Percentiles rank a stretch among this genome's conserved stretches.
Conservation (phyloP, 2,329 filamentous ascomycete species). For the Mycocentrospora acerina region DNA sequence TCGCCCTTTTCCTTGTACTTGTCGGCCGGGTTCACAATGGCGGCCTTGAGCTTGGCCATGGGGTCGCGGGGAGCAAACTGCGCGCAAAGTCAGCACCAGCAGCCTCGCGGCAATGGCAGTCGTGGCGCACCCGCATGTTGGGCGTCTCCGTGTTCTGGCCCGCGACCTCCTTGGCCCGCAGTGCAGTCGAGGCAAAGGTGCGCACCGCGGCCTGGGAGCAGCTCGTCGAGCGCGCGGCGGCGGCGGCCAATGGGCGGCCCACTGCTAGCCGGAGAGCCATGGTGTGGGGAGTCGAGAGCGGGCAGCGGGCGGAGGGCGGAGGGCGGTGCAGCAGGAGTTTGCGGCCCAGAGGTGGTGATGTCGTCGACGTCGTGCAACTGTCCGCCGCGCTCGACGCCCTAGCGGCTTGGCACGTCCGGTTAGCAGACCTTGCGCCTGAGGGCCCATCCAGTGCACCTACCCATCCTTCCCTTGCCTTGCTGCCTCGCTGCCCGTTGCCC, state of each 20-base stretch:
- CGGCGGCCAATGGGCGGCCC: slow-evolving; percentile 42
- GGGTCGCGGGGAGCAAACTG: slow-evolving; percentile 47
- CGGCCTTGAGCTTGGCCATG: slow-evolving; percentile 64
- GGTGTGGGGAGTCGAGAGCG: slow-evolving; percentile 12
- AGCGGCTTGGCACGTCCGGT: background rate
- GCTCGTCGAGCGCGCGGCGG: slow-evolving; percentile 39
- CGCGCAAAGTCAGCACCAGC: slow-evolving; percentile 19
- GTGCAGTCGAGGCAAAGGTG: slow-evolving; percentile 46
- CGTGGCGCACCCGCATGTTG: slow-evolving; percentile 47
- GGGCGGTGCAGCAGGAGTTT: slow-evolving; percentile 26
- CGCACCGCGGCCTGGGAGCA: slow-evolving; percentile 37
- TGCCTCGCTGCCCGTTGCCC: no score
- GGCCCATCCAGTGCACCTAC: slow-evolving; percentile 10
- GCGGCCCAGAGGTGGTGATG: slow-evolving; percentile 21
- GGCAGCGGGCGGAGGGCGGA: slow-evolving; percentile 16
- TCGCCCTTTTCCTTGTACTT: slow-evolving; percentile 88
- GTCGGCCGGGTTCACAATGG: slow-evolving; percentile 88
- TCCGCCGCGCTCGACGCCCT: slow-evolving; percentile 12
- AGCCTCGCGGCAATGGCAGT: background rate
- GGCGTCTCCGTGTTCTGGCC: slow-evolving; percentile 45
- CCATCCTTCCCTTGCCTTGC: slow-evolving; percentile 26
- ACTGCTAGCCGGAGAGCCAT: slow-evolving; percentile 47
- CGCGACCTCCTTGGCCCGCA: slow-evolving; percentile 48
- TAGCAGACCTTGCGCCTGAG: slow-evolving; percentile 3
- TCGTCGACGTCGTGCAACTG: slow-evolving; percentile 26